Conservation (phyloP, 148 eudicot genomes). For the Cornus suecica region DNA sequence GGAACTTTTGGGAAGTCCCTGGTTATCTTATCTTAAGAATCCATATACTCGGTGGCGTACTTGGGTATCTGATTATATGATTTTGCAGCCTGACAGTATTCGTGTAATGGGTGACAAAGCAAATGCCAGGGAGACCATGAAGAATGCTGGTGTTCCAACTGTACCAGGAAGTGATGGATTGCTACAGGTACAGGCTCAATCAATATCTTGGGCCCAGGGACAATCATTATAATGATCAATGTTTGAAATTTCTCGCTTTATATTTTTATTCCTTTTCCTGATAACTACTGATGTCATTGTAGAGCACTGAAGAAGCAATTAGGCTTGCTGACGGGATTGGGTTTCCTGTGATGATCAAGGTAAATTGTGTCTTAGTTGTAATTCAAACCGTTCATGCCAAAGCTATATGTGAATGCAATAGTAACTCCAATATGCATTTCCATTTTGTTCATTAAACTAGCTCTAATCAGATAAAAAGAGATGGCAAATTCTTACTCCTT, state of each 20-base stretch:
- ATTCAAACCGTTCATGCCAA: conserved; percentile 4
- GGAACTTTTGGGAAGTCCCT: not conserved
- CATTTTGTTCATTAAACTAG: not conserved
- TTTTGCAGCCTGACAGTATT: conserved; percentile 91
- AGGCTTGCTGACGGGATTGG: conserved; percentile 84
- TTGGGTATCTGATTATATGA: conserved; percentile 1
- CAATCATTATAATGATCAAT: not conserved
- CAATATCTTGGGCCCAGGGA: not conserved
- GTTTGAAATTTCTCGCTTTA: not conserved
- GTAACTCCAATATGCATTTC: not conserved
- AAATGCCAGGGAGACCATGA: conserved; percentile 97
- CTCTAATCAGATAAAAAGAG: no score
- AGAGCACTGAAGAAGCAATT: conserved; percentile 92
- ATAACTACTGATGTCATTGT: conserved; percentile 14
- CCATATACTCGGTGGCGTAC: not conserved
- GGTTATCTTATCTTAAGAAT: not conserved
- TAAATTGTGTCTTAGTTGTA: conserved; percentile 14
- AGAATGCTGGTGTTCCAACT: conserved; percentile 98
- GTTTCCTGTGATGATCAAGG: conserved; percentile 98
- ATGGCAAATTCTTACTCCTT: not conserved
- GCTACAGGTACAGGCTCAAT: conserved; percentile 53
- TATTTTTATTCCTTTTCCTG: not conserved
- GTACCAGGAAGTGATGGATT: conserved; percentile 98
- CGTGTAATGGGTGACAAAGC: conserved; percentile 98
- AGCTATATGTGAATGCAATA: conserved; percentile 1